Base-by-base conservation (phyloP, 345 rosid genomes). In the Sonneratia caseolaris region DNA sequence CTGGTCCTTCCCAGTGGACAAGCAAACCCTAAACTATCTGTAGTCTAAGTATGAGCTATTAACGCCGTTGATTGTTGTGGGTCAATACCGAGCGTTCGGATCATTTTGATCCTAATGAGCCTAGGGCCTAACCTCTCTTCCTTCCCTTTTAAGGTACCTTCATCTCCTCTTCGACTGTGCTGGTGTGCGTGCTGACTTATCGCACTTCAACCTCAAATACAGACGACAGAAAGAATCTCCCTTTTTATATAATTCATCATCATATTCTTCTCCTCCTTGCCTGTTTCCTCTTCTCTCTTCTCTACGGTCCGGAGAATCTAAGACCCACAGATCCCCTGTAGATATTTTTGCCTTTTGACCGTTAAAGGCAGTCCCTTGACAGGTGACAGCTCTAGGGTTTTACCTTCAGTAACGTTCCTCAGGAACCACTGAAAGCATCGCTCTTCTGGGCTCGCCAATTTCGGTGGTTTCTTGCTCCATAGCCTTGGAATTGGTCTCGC, bases 331-430 rank as follows among this genome's bases (percentile, higher is more conserved):
- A 6, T 15, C 61, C 61, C 61, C 11, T 57, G 3, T 11, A 22
- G 64, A 57, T 57, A n/a, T n/a, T 57, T 57, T n/a, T 9, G 7
- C 64, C 64, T 57, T 22, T 57, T 57, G 64, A 57, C 64, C 64
- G 64, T 57, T 57, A 9, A 57, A 57, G 13, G 35, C 13, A 8
- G 32, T 38, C 47, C 8, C 40, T 42, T 53, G 36, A 22, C 66
- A 36, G 48, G 53, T 14, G 18, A 48, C 53, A 48, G 49, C 7
- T 36, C 70, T 49, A 55, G 43, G 69, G 70, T 37, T 42, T 64
- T 55, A 38, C 24, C 51, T 70, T 55, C 18, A 32, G 12, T 11
- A 7, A 53, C 6, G 57, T 53, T 1, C 57, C 57, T 7, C 57
- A 16, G 57, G 14, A 18, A 53, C 57, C 68, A 61, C 40, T 65